A percentile compares a stretch with the other conserved stretches of the same genome.
These are phyloP conservation scores for Flaveria bidentis DNA, from an alignment of 129 eudicot genomes.

Conservation along the genomic window DNA sequence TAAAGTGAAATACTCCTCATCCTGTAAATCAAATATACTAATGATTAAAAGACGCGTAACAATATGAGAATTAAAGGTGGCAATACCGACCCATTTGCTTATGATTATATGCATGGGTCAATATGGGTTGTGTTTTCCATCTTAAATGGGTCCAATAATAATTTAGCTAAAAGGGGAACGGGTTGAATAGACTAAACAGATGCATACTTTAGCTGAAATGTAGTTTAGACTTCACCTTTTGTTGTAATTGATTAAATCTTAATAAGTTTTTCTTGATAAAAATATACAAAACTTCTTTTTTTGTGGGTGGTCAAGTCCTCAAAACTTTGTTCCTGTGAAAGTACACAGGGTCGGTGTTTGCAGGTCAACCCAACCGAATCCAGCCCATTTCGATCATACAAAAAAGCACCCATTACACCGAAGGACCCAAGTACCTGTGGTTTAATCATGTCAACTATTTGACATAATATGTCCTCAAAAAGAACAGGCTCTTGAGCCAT, in stretches of 20 bases:
- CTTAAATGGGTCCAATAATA: not conserved
- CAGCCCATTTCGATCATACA: not conserved
- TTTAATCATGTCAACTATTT: slow-evolving; percentile 58
- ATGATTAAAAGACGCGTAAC: not conserved
- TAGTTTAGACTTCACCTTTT: not conserved
- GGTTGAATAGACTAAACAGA: not conserved
- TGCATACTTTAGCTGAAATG: not conserved
- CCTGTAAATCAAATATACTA: slow-evolving; percentile 28
- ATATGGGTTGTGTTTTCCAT: not conserved
- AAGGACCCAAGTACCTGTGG: slow-evolving; percentile 43
- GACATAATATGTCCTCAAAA: slow-evolving; percentile 62
- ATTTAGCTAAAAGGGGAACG: not conserved
- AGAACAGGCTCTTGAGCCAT: slow-evolving; percentile 70
- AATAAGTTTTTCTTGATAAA: not conserved
- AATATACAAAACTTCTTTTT: not conserved
- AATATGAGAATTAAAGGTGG: not conserved
- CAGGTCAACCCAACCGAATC: not conserved
- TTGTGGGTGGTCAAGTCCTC: not conserved
- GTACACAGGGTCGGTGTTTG: not conserved
- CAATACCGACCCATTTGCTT: not conserved
- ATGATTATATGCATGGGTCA: not conserved
- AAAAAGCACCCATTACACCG: not conserved
- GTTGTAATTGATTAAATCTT: not conserved
- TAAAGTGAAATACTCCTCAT: slow-evolving; percentile 49
- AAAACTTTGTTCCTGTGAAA: not conserved